These are phyloP conservation scores for Nectriaceae sp. DNA, from an alignment of 2,329 filamentous ascomycete species.

Conservation along the genomic window DNA sequence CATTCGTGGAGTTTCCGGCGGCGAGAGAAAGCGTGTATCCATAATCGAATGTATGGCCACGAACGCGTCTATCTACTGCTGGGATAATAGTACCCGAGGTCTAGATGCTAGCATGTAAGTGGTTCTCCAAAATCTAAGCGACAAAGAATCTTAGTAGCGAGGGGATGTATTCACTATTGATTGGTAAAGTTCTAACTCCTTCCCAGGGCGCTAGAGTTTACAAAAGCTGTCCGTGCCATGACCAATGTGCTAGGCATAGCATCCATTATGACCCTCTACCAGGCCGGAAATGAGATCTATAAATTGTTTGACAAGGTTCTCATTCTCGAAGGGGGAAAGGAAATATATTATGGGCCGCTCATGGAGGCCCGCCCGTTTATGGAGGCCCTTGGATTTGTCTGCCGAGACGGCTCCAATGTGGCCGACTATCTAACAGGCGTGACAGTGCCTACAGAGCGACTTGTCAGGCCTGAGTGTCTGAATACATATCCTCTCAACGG, in stretches of 20 bases:
- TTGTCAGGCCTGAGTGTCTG: conserved; percentile 49
- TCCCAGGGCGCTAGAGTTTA: conserved; percentile 56
- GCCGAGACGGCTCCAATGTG: conserved; percentile 61
- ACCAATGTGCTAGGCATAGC: conserved; percentile 62
- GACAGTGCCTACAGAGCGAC: conserved; percentile 67
- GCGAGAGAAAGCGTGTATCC: conserved; percentile 69
- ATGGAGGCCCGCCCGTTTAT: conserved; percentile 63
- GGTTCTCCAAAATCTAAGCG: too few species aligned
- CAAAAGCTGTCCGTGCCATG: conserved; percentile 62
- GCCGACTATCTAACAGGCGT: conserved; percentile 68
- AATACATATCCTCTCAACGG: conserved; percentile 46
- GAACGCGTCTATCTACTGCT: conserved; percentile 60
- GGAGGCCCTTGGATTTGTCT: conserved; percentile 64
- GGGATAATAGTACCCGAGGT: conserved; percentile 68
- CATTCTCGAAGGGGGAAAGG: conserved; percentile 64
- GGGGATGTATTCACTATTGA: fast-evolving
- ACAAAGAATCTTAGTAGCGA: too few species aligned
- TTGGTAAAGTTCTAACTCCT: conserved; percentile 1
- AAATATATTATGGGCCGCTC: conserved; percentile 66
- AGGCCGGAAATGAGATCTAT: conserved; percentile 71
- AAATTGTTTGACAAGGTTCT: conserved; percentile 71
- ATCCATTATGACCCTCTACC: conserved; percentile 67
- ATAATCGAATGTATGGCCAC: conserved; percentile 66
- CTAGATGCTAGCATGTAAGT: conserved; percentile 62
- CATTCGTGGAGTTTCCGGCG: conserved; percentile 66